Base-by-base conservation (phyloP, 352 stramenopile species). In the Globisporangium camurandrum region DNA sequence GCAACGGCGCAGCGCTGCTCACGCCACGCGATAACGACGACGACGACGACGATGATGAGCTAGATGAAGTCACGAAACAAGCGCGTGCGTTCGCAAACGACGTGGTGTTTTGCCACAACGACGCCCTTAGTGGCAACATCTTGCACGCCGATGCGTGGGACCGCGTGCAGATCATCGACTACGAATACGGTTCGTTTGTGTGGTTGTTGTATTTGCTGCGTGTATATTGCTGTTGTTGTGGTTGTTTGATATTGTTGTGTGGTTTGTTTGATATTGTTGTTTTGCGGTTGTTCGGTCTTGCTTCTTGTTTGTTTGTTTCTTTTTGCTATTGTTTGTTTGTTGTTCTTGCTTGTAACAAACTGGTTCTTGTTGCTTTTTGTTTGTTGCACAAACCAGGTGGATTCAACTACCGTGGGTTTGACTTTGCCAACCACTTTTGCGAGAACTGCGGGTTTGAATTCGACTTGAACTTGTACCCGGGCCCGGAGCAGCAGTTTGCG, bases 391-490 rank as follows among this genome's bases (percentile, higher is more conserved):
- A 1, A 7, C 16, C 33, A 59, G 88, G 84, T 40, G 86, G 80
- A 38, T 96, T 90, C 73, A 97, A 97, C 68, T 95, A 82, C 57
- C 87, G 88, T 12, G 92, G 65, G 17, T 98, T 96, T 56, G 92
- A 98, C 71, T 91, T 97, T 61, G 91, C 84, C 46, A 98, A 98
- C 65, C 90, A 98, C 56, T 98, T 97, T 59, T 96, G 83, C 55
- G 87, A 97, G 69, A 86, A 96, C 68, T 95, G 85, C 49, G 91
- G 91, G 51, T 98, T 97, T 48, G 88, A 97, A 26, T 75, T 95
- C 54, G 83, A 97, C 53, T 64, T 96, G 40, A 74, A 66, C 23
- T 49, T 80, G 46, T 97, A 96, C 61, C 88, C 88, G 14, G 78
- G 66, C 41, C 61, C 84, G 2, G 75, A 86, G 36, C 68, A 88